These are phyloP conservation scores for Fusarium sp. DNA, from an alignment of 2,329 filamentous ascomycete genomes.

Conservation along the genomic window DNA sequence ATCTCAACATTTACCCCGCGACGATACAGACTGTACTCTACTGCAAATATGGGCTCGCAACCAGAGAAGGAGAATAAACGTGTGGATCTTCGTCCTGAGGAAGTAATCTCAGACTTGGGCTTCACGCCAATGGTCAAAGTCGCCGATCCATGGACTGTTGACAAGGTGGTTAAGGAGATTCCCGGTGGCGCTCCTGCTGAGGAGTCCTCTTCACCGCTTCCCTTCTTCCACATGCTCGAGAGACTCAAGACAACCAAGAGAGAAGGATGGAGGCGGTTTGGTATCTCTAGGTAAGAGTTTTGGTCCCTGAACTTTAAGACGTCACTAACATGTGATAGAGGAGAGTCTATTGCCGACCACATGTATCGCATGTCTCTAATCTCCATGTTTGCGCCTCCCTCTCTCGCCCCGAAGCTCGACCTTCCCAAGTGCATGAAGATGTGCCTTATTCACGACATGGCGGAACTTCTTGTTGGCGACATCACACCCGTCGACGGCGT, in stretches of 20 bases:
- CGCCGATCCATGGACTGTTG: constrained; percentile 65
- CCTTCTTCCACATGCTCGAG: constrained; percentile 95
- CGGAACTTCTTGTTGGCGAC: constrained; percentile 92
- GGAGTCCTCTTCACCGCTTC: constrained; percentile 78
- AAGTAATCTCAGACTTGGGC: constrained; percentile 48
- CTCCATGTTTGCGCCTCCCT: constrained; percentile 87
- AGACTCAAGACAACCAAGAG: constrained; percentile 96
- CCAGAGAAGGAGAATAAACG: constrained; percentile 36
- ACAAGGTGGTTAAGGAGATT: constrained; percentile 75
- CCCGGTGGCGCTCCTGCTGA: constrained; percentile 66
- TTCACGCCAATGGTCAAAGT: constrained; percentile 56
- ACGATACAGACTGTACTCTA: constrained; percentile 9
- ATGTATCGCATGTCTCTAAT: constrained; percentile 99
- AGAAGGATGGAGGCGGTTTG: constrained; percentile 94
- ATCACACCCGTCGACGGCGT: constrained; percentile 94
- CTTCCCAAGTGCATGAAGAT: constrained; percentile 90
- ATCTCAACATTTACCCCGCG: constrained; percentile 29
- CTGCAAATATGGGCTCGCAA: constrained; percentile 49
- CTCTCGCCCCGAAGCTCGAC: constrained; percentile 78
- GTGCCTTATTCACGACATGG: constrained; percentile 98
- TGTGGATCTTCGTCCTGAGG: constrained; percentile 33
- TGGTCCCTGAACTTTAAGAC: accelerated
- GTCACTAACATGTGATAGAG: constrained; percentile 56
- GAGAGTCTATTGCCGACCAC: constrained; percentile 96
- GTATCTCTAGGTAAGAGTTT: constrained; percentile 68